These are phyloP conservation scores for Mortierella claussenii DNA, from an alignment of 192 early-diverging fungal species.

Conservation along the genomic window DNA sequence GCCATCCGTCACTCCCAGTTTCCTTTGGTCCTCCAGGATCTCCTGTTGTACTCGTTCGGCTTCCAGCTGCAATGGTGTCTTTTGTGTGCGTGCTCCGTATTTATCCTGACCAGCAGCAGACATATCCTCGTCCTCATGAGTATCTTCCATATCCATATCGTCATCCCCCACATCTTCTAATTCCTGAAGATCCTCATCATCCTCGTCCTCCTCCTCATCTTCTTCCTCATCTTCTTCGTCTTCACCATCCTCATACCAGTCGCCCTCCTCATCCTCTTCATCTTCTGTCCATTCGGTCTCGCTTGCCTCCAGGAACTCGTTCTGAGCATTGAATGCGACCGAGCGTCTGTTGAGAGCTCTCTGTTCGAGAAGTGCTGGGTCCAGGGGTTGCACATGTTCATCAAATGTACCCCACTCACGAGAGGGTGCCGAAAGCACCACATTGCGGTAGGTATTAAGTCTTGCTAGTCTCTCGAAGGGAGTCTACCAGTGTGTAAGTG, in stretches of 20 bases:
- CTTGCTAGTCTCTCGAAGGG: slow-evolving; percentile 82
- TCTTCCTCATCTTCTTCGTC: slow-evolving; percentile 64
- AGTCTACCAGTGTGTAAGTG: no score
- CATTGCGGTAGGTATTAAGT: slow-evolving; percentile 80
- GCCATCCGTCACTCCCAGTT: background rate
- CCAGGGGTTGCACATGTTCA: slow-evolving; percentile 36
- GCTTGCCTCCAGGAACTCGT: slow-evolving; percentile 48
- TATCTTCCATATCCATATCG: slow-evolving; percentile 49
- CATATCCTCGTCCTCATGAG: slow-evolving; percentile 9
- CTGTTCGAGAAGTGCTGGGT: slow-evolving; percentile 36
- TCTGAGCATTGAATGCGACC: slow-evolving; percentile 43
- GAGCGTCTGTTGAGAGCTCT: slow-evolving; percentile 31
- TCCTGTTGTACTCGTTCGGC: slow-evolving; percentile 45
- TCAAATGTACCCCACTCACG: slow-evolving; percentile 51
- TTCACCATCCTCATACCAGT: slow-evolving; percentile 53
- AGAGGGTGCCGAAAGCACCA: slow-evolving; percentile 44
- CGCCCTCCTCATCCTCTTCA: slow-evolving; percentile 60
- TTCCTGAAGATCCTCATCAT: slow-evolving; percentile 16
- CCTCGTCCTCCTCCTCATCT: slow-evolving; percentile 55
- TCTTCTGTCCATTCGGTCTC: slow-evolving; percentile 63
- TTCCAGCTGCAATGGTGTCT: slow-evolving; percentile 24
- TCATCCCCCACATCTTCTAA: slow-evolving; percentile 43
- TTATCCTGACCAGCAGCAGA: background rate
- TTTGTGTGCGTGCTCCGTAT: background rate
- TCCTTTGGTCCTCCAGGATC: slow-evolving; percentile 41